Percentiles rank a stretch among this genome's conserved stretches.
These are phyloP conservation scores for Aristolochia contorta DNA, from an alignment of 164 flowering plant genomes.

Conservation along the genomic window DNA sequence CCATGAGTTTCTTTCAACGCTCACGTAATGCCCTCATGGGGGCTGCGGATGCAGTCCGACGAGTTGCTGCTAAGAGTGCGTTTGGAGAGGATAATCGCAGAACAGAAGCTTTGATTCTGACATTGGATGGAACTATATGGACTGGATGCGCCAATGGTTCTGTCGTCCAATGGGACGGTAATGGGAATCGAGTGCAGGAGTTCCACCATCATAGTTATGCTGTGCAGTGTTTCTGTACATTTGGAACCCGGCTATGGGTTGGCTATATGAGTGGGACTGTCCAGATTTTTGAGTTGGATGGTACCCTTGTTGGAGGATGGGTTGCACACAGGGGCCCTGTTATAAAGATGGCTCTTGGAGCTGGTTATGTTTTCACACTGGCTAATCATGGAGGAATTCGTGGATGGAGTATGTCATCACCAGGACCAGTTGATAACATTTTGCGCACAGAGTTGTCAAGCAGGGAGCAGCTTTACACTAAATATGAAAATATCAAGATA, in stretches of 20 bases:
- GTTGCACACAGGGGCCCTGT: conserved; percentile 77
- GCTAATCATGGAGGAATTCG: conserved; percentile 98
- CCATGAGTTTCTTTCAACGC: conserved; percentile 57
- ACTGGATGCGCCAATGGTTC: conserved; percentile 78
- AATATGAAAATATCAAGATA: conserved; percentile 48
- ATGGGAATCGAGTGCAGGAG: conserved; percentile 73
- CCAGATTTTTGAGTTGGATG: conserved; percentile 76
- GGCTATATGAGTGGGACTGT: conserved; percentile 76
- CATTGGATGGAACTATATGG: conserved; percentile 84
- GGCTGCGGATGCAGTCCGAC: conserved; percentile 97
- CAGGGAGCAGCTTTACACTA: conserved; percentile 45
- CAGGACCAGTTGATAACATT: conserved; percentile 68
- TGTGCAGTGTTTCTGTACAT: conserved; percentile 71
- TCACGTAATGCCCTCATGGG: conserved; percentile 96
- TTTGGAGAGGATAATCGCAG: conserved; percentile 63
- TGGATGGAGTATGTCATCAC: conserved; percentile 79
- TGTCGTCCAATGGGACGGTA: conserved; percentile 91
- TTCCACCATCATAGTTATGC: conserved; percentile 45
- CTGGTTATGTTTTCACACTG: conserved; percentile 60
- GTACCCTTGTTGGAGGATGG: conserved; percentile 77
- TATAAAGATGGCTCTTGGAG: conserved; percentile 59
- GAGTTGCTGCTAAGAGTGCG: conserved; percentile 69
- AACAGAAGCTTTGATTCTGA: conserved; percentile 59
- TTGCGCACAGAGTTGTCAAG: conserved; percentile 58
- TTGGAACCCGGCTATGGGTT: conserved; percentile 69